Base-by-base conservation (phyloP, 257 asterid species). In the Solanum dulcamara region DNA sequence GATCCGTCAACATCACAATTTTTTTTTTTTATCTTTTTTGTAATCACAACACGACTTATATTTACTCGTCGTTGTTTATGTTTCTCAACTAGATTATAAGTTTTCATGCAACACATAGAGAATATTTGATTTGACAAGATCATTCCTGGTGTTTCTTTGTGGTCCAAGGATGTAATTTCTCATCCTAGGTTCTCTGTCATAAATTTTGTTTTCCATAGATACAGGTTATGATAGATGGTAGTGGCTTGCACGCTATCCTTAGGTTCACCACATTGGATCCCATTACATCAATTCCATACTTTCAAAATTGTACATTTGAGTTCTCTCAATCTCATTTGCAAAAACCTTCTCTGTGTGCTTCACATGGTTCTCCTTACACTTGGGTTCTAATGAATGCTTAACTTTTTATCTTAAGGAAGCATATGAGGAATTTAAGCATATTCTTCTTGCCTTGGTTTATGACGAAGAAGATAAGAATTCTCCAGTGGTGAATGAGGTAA, bases 401-500 rank as follows among this genome's bases (percentile, higher is more conserved):
- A 80, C 68, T 88, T 83, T 67, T 53, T 87, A 72, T 84, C 81
- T 91, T 88, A 87, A 97, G 99, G 99, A 97, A 94, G 99, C 99
- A 26, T 97, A 97, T 35, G 99, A 94, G 91, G 99, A 97, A 88
- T 95, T 97, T 87, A 95, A 97, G 91, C 99, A 97, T 82, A 90
- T 92, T 87, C 98, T 95, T 86, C 97, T 95, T 71, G 97, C 99
- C 82, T 90, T 97, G 55, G 90, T 95, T 86, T 97, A 97, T 84
- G 98, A 93, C 85, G 92, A 94, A 89, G 93, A 94, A 88, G 99
- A 95, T 88, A 91, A 89, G 88, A 90, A 87, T 62, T 97, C 99
- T 88, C 99, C 99, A 11, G 99, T 95, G 89, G 98, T 92, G 81
- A 86, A 91, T 85, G 99, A 97, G 98, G 99, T 95, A 87, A 85